phyloP scores from a whole-genome alignment of 306 rosid species.

The Datisca glomerata region DNA sequence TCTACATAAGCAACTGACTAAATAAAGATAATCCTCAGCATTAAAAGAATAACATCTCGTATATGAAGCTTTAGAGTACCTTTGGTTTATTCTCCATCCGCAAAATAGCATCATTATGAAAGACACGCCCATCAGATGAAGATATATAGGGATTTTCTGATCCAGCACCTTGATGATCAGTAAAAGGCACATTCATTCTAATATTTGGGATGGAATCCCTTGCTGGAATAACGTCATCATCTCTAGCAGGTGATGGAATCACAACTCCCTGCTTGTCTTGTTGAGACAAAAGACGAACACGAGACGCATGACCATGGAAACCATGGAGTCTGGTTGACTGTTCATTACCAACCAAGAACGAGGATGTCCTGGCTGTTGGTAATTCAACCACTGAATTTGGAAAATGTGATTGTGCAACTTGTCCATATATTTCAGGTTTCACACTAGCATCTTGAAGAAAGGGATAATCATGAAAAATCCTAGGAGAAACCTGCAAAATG shows the following conservation, averaged over 20 bases:
- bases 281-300: constrained; percentile 54
- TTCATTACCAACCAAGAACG: constrained; percentile 56
- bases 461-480: constrained; percentile 58
- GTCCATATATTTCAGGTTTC: constrained; percentile 61
- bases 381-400: constrained; percentile 54
- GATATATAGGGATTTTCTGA: constrained; percentile 44
- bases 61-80: constrained; percentile 33
- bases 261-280: constrained; percentile 54
- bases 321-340: constrained; percentile 50
- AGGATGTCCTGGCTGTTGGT: constrained; percentile 45
- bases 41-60: constrained; percentile 7
- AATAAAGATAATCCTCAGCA: constrained; percentile 11
- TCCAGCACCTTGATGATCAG: constrained; percentile 40
- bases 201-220: constrained; percentile 43
- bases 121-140: constrained; percentile 43
- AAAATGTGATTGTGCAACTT: constrained; percentile 48
- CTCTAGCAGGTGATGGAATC: constrained; percentile 45
- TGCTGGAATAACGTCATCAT: constrained; percentile 28
- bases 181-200: constrained; percentile 38
- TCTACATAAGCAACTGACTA: constrained; percentile 29
- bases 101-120: constrained; percentile 31
- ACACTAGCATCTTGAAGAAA: constrained; percentile 58
- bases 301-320: constrained; percentile 48
- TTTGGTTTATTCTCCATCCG: constrained; percentile 74
- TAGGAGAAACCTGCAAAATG: constrained; percentile 62